These are phyloP conservation scores for Boletus patriciae DNA, from an alignment of 768 basidiomycete genomes.

Conservation along the genomic window DNA sequence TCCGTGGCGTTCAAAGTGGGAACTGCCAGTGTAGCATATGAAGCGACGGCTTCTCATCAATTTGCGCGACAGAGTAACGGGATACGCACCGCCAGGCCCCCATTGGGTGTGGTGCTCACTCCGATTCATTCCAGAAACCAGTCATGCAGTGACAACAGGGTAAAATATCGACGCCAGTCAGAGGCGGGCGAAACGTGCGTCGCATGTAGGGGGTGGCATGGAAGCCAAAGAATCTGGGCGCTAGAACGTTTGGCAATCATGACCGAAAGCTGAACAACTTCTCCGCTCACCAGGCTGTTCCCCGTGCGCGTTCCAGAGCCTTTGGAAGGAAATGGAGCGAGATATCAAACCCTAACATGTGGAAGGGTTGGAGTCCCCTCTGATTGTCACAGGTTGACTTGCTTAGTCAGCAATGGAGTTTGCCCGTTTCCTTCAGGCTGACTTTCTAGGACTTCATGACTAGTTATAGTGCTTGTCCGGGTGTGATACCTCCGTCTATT, in stretches of 20 bases:
- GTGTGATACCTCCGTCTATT: not conserved
- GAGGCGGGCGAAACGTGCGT: not conserved
- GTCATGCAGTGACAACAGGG: not conserved
- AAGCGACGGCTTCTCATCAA: slow-evolving; percentile 3
- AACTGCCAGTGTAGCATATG: not conserved
- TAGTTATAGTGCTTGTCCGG: not conserved
- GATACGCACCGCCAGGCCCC: not conserved
- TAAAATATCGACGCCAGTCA: not conserved
- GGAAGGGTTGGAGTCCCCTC: too few relatives aligned
- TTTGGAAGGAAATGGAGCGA: not conserved
- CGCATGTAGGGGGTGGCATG: slow-evolving; percentile 2
- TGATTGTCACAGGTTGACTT: not conserved
- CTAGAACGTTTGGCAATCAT: not conserved
- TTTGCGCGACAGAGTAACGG: not conserved
- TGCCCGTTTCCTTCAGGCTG: slow-evolving; percentile 8
- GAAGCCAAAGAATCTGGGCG: slow-evolving; percentile 2
- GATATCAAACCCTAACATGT: slow-evolving; percentile 1
- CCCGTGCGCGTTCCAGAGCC: not conserved
- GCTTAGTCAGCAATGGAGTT: slow-evolving; percentile 24
- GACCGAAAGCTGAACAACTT: not conserved
- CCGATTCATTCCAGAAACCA: slow-evolving; percentile 9
- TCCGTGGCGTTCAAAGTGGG: not conserved
- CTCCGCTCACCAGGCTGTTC: not conserved
- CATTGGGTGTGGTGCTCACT: not conserved
- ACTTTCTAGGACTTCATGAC: slow-evolving; percentile 18